A percentile compares a stretch with the other conserved stretches of the same genome.
phyloP scores from a whole-genome alignment of 139 green algal genomes.

The Chlorella sorokiniana region DNA sequence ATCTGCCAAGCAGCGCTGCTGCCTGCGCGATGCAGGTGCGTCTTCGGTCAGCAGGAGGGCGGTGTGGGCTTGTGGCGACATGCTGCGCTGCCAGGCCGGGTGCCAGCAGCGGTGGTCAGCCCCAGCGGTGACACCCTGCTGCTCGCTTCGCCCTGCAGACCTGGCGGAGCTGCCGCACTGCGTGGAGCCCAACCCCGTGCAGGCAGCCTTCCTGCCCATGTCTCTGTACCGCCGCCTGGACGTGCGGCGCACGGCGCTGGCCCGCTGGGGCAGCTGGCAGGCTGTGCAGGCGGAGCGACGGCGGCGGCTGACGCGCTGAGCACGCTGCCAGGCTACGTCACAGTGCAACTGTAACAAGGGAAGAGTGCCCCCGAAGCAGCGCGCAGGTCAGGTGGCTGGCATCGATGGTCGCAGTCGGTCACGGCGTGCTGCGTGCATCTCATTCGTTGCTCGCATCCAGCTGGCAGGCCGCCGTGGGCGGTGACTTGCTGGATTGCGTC shows the following conservation, averaged over 20 bases:
- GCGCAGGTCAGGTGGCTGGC: no score
- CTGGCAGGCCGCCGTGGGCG: no score
- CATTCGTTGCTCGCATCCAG: no score
- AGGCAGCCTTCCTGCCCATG: slow-evolving; percentile 22
- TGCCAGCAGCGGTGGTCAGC: not conserved
- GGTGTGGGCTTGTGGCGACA: not conserved
- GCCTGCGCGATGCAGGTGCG: slow-evolving; percentile 16
- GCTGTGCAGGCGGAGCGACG: not conserved
- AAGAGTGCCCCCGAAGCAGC: no score
- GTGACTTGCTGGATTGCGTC: no score
- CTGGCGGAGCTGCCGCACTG: slow-evolving; percentile 19
- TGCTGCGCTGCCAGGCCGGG: not conserved
- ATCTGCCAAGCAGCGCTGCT: slow-evolving; percentile 6
- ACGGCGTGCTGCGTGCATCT: no score
- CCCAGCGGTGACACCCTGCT: not conserved
- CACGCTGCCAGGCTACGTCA: no score
- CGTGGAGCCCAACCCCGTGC: slow-evolving; percentile 31
- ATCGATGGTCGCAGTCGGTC: no score
- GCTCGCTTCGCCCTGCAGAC: not conserved
- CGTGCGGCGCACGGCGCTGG: not conserved
- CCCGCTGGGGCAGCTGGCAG: slow-evolving; percentile 27
- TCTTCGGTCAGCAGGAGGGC: not conserved
- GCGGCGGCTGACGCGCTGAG: slow-evolving; percentile 6
- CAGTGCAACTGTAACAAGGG: no score
- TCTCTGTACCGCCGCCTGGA: slow-evolving; percentile 26